Evolutionary conservation across 768 basidiomycete species (phyloP).

Genomic region (Tulasnella calospora): DNA sequence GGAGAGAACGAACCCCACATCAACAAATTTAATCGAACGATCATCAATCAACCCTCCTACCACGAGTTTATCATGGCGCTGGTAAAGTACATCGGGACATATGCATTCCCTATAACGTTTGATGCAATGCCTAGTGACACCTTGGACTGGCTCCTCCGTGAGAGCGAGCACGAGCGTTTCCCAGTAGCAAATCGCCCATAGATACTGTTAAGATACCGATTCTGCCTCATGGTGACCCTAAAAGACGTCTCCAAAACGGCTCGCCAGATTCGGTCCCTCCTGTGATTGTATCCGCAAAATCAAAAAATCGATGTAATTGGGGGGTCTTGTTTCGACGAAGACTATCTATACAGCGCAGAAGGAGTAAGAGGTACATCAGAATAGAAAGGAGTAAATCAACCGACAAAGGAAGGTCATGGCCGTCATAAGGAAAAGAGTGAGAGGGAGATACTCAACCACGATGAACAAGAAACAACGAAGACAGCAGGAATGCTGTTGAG

Average conservation of each 20-base stretch:
- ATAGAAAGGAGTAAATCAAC: background rate
- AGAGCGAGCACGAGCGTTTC: too few species aligned
- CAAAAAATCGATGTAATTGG: background rate
- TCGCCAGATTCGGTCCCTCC: background rate
- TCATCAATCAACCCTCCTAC: background rate
- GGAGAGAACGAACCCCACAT: background rate
- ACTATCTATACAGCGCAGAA: background rate
- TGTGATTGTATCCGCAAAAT: background rate
- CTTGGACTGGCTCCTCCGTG: too few species aligned
- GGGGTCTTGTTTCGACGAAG: background rate
- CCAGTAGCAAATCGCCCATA: too few species aligned
- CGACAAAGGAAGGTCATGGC: background rate
- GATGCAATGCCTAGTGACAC: background rate
- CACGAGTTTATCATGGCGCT: background rate
- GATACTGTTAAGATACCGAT: too few species aligned
- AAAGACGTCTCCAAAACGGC: too few species aligned
- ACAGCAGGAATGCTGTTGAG: background rate
- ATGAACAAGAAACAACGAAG: background rate
- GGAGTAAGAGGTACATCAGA: background rate
- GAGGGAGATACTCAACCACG: background rate
- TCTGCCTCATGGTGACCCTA: too few species aligned
- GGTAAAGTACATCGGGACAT: too few species aligned
- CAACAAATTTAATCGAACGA: background rate
- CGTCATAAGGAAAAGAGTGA: background rate
- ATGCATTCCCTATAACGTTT: background rate